A percentile compares a stretch with the other conserved stretches of the same genome.
These are phyloP conservation scores for Tetrapisispora nanseiensis DNA, from an alignment of 805 yeast genomes.

Conservation along the genomic window DNA sequence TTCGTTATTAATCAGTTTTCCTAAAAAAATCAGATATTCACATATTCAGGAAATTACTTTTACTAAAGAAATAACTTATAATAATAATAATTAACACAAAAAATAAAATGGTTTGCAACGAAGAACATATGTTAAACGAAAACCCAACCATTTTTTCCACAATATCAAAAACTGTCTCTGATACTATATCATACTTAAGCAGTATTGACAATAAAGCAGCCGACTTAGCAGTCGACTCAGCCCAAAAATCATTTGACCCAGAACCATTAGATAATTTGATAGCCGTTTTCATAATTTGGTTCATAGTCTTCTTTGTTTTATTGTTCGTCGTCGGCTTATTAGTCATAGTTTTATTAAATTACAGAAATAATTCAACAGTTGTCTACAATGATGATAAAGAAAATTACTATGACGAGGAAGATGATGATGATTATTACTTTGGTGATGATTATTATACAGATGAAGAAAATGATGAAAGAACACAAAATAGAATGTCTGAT, in stretches of 20 bases:
- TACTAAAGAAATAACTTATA: background rate
- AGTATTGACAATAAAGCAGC: background rate
- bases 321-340: slow-evolving; percentile 1
- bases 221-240: background rate
- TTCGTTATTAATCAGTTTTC: too few species aligned
- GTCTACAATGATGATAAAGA: background rate
- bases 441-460: background rate
- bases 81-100: background rate
- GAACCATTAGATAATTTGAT: slow-evolving; percentile 5
- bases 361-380: background rate
- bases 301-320: slow-evolving; percentile 2
- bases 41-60: too few species aligned
- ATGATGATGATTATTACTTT: background rate
- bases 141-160: slow-evolving; percentile 1
- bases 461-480: background rate
- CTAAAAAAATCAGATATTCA: too few species aligned
- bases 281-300: slow-evolving; percentile 5
- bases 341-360: slow-evolving; percentile 1
- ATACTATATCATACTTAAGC: slow-evolving; percentile 1
- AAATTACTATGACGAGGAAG: background rate
- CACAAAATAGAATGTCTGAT: background rate
- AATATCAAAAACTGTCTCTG: slow-evolving; percentile 1
- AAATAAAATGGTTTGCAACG: slow-evolving; percentile 1
- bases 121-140: background rate
- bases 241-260: background rate